Evolutionary conservation across 73 alveolate species (phyloP).

Genomic region (Tetrahymena thermophila): DNA sequence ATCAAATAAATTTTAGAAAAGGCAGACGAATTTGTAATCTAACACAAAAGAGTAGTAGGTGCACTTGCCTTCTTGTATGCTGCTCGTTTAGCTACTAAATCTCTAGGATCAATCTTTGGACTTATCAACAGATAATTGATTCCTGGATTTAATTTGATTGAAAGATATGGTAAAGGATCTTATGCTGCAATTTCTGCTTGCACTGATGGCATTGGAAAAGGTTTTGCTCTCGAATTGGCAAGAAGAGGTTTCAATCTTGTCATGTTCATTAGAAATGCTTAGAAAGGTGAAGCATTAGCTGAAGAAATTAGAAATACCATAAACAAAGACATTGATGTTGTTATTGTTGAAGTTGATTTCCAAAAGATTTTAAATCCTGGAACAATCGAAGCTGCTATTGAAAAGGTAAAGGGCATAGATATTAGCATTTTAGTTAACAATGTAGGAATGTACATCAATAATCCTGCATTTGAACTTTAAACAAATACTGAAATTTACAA

Average conservation of each 20-base stretch:
- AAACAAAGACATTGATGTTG: not conserved
- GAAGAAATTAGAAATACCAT: slow-evolving; percentile 23
- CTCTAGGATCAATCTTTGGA: not conserved
- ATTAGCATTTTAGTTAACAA: slow-evolving; percentile 67
- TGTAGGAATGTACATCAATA: slow-evolving; percentile 41
- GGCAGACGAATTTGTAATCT: no score
- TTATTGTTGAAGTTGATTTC: slow-evolving; percentile 2
- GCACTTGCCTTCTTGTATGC: not conserved
- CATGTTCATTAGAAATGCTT: slow-evolving; percentile 40
- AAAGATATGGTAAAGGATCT: slow-evolving; percentile 57
- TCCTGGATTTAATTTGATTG: not conserved
- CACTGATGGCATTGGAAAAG: slow-evolving; percentile 76
- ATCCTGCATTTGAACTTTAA: not conserved
- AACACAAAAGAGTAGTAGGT: not conserved
- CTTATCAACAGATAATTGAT: not conserved
- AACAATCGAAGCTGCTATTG: not conserved
- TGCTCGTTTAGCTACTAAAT: not conserved
- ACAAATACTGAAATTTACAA: not conserved
- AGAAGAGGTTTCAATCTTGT: slow-evolving; percentile 54
- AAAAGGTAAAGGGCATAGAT: slow-evolving; percentile 46
- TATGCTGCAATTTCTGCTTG: slow-evolving; percentile 72
- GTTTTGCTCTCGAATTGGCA: slow-evolving; percentile 62
- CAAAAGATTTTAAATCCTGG: not conserved
- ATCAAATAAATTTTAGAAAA: no score
- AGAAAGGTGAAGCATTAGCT: slow-evolving; percentile 28